Evolutionary conservation across 495 filamentous ascomycete genomes (phyloP).

Genomic region (Acidiella bohemica): DNA sequence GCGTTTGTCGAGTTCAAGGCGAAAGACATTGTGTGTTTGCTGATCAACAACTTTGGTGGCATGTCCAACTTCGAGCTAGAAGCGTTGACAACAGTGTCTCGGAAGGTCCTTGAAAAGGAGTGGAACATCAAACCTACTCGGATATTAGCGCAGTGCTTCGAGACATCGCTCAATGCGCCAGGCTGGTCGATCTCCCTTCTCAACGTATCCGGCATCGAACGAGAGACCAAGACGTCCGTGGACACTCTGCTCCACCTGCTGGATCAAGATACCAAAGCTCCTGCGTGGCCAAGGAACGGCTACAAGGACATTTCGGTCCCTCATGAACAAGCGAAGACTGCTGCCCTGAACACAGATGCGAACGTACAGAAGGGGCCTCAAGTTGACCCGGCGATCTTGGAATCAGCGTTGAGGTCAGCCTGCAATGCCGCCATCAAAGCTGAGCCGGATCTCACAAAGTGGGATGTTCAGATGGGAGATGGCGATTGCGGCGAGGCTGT

Average conservation of each 20-base stretch:
- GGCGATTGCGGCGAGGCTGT: constrained; percentile 52
- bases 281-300: constrained; percentile 32
- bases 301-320: constrained; percentile 19
- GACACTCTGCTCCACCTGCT: constrained; percentile 41
- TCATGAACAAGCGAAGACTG: constrained; percentile 13
- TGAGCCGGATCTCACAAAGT: constrained; percentile 47
- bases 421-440: constrained; percentile 38
- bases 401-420: constrained; percentile 38
- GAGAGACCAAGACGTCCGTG: constrained; percentile 31
- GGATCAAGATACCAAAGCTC: constrained; percentile 40
- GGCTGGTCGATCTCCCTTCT: constrained; percentile 48
- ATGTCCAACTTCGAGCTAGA: constrained; percentile 49
- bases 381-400: constrained; percentile 23
- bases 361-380: constrained; percentile 9
- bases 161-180: constrained; percentile 49
- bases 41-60: constrained; percentile 52
- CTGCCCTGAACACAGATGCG: constrained; percentile 1
- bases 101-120: constrained; percentile 40
- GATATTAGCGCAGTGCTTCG: constrained; percentile 36
- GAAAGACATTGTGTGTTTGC: constrained; percentile 40
- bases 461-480: constrained; percentile 52
- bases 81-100: constrained; percentile 40
- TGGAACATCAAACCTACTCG: constrained; percentile 29
- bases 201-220: constrained; percentile 37
- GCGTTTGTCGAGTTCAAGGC: constrained; percentile 44